Conservation (phyloP, 2,329 filamentous ascomycete genomes). For the Fusarium annulatum region DNA sequence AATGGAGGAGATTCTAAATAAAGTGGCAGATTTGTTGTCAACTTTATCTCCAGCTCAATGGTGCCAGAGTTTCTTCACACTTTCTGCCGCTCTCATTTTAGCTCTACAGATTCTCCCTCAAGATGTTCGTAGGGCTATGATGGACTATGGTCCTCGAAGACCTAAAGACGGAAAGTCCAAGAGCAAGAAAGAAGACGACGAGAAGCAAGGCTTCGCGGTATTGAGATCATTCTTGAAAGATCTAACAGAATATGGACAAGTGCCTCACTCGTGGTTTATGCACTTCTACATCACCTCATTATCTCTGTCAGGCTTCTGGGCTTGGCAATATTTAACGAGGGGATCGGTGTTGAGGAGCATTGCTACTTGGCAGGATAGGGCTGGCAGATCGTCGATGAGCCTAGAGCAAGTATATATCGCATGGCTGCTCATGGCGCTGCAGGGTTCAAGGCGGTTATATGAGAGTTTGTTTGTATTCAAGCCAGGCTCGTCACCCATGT, state of each 20-base stretch:
- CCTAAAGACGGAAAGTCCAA: constrained; percentile 33
- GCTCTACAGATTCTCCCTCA: constrained; percentile 57
- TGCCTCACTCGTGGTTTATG: constrained; percentile 90
- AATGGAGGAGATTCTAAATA: constrained; percentile 14
- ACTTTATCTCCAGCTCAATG: constrained; percentile 45
- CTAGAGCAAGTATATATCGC: constrained; percentile 71
- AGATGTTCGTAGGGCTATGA: constrained; percentile 57
- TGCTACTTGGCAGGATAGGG: constrained; percentile 52
- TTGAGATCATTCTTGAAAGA: constrained; percentile 47
- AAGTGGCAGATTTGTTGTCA: background rate
- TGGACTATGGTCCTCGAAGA: constrained; percentile 63
- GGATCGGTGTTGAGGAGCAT: constrained; percentile 65
- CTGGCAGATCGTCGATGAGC: constrained; percentile 57
- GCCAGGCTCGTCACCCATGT: constrained; percentile 79
- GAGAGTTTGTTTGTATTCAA: constrained; percentile 76
- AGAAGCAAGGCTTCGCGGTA: background rate
- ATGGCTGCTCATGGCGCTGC: constrained; percentile 79
- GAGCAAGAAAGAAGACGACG: constrained; percentile 25
- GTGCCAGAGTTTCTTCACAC: constrained; percentile 62
- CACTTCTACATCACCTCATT: constrained; percentile 87
- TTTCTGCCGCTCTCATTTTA: constrained; percentile 55
- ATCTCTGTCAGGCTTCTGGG: constrained; percentile 79
- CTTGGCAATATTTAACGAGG: constrained; percentile 66
- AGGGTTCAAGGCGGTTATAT: constrained; percentile 79
- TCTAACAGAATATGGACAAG: constrained; percentile 57